Percentiles rank a stretch among this genome's conserved stretches.
Evolutionary conservation across 2,329 filamentous ascomycete species (phyloP).

Genomic region (Aureobasidium sp.): DNA sequence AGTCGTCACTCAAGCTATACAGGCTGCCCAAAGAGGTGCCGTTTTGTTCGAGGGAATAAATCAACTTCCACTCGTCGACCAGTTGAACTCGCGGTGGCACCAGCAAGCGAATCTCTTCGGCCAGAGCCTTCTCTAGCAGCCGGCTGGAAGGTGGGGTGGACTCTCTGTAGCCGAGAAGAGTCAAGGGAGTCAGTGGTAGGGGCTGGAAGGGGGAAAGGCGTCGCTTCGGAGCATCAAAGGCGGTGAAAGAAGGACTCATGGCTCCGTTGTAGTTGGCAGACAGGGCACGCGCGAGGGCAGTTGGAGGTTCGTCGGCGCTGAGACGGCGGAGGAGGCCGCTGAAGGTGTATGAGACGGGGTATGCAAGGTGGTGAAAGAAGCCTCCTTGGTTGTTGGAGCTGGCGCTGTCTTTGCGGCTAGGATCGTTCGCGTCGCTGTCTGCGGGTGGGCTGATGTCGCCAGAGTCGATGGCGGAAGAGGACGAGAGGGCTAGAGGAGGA

Average conservation of each 20-base stretch:
- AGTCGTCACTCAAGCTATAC: slow-evolving; percentile 69
- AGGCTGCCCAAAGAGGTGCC: slow-evolving; percentile 81
- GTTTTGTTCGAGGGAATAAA: slow-evolving; percentile 87
- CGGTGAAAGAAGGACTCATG: slow-evolving; percentile 35
- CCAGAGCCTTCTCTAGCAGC: slow-evolving; percentile 65
- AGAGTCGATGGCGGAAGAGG: neutral
- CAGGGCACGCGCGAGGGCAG: slow-evolving; percentile 30
- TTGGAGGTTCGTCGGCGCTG: slow-evolving; percentile 37
- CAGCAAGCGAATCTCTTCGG: slow-evolving; percentile 87
- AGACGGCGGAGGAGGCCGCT: slow-evolving; percentile 42
- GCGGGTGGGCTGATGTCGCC: neutral
- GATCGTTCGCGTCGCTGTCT: neutral
- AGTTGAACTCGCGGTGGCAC: slow-evolving; percentile 82
- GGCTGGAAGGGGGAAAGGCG: slow-evolving; percentile 75
- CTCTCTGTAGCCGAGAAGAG: slow-evolving; percentile 58
- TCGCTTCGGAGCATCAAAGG: slow-evolving; percentile 55
- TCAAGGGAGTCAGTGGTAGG: slow-evolving; percentile 76
- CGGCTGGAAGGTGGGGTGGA: slow-evolving; percentile 54
- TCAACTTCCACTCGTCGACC: slow-evolving; percentile 75
- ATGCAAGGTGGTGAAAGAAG: slow-evolving; percentile 41
- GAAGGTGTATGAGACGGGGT: slow-evolving; percentile 44
- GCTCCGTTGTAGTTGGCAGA: slow-evolving; percentile 35
- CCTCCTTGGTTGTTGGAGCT: slow-evolving; percentile 16
- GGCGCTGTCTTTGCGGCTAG: neutral
- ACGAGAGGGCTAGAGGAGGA: neutral